Percentiles rank a stretch among this genome's conserved stretches.
These are phyloP conservation scores for Cryphonectria carpinicola DNA, from an alignment of 2,329 filamentous ascomycete genomes.

Conservation along the genomic window DNA sequence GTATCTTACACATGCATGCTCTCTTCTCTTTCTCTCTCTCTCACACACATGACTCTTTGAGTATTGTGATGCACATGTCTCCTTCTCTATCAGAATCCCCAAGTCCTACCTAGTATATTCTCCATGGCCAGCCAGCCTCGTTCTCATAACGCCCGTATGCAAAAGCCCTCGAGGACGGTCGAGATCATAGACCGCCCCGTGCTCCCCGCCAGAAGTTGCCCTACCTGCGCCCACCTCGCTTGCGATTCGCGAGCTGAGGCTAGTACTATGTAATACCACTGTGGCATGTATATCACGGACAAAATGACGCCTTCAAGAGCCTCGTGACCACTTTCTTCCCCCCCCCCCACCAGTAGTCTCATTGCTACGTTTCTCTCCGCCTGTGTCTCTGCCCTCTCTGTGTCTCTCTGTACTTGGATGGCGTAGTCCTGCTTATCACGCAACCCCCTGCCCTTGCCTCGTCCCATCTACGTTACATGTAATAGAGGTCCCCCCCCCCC, in stretches of 20 bases:
- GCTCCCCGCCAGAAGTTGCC: not conserved
- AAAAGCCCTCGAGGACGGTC: not conserved
- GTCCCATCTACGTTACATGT: constrained; percentile 2
- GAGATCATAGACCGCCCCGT: too few relatives aligned
- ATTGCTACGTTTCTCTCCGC: not conserved
- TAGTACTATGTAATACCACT: not conserved
- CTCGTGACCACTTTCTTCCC: not conserved
- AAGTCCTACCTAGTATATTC: not conserved
- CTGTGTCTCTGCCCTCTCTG: not conserved
- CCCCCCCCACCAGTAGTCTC: not conserved
- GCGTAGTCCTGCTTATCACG: not conserved
- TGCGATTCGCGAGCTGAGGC: constrained; percentile 9
- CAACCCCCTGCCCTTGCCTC: not conserved
- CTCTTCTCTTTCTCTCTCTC: not conserved
- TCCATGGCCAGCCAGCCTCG: not conserved
- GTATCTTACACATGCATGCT: not conserved
- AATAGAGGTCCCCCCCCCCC: not conserved
- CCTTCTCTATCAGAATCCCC: too few relatives aligned
- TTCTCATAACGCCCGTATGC: not conserved
- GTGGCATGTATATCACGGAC: constrained; percentile 10
- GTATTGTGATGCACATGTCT: too few relatives aligned
- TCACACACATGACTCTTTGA: not conserved
- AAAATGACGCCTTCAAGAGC: constrained; percentile 7
- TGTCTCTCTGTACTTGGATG: not conserved
- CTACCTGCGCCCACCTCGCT: constrained; percentile 5